Base-by-base conservation (phyloP, 306 rosid genomes). In the Quercus cerris region DNA sequence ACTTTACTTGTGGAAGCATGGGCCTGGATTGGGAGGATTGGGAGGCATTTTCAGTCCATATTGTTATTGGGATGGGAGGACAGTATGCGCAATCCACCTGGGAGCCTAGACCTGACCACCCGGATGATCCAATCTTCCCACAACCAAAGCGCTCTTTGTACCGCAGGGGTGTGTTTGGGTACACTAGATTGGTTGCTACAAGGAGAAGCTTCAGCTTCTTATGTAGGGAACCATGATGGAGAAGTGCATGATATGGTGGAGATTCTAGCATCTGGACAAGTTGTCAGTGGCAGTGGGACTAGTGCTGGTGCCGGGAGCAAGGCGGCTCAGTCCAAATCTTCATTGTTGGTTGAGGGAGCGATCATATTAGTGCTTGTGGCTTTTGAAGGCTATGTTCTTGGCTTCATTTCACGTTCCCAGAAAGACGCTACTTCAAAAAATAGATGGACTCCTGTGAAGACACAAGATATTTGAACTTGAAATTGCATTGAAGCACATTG, bases 151-250 rank as follows among this genome's bases (percentile, higher is more conserved):
- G 62, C 51, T 95, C 98, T 49, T 69, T 91, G 80, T 95, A 90
- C 75, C 97, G 98, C 3, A 89, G 91, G 18, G 94, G 96, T 3
- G 98, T 89, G 86, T 95, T 95, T 51, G 97, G 98, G 57, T 95
- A 95, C 44, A 38, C 44, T 38, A 38, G 44, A 38, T 38, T 1
- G 44, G 44, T 38, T 38, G 44, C 44, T 38, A 6, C 44, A 38
- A 38, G 10, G 44, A 38, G 44, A 38, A 38, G 44, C 44, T 38
- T 38, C 44, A 38, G 2, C 44, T 38, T 38, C 44, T 38, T 38
- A 38, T 38, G 10, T 38, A 0, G 44, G 9, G 0, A 38, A 6
- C 44, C 44, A 6, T 6, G 44, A 38, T 38, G 44, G 44, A 38
- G 10, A 6, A 38, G 44, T 7, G 44, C 44, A 38, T 38, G 41